These are phyloP conservation scores for Fomitopsis betulina DNA, from an alignment of 1,284 basidiomycete species.

Conservation along the genomic window DNA sequence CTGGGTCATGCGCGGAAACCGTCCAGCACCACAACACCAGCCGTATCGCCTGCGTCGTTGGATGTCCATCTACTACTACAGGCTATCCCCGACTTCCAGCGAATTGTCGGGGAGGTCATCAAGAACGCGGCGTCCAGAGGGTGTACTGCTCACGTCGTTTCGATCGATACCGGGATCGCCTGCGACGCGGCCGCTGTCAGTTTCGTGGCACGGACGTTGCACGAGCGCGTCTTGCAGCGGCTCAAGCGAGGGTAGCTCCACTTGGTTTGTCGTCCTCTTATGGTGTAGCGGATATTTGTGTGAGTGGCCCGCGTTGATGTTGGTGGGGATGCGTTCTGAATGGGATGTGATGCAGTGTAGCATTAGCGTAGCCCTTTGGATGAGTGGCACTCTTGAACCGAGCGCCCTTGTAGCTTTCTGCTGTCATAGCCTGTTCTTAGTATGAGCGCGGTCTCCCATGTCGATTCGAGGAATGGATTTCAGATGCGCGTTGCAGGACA, in stretches of 20 bases:
- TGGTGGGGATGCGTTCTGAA: not conserved
- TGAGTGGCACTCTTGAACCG: not conserved
- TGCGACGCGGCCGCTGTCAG: constrained; percentile 48
- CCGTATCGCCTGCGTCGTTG: not conserved
- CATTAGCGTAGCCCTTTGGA: not conserved
- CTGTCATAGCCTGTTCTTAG: too few species aligned
- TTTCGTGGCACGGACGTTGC: constrained; percentile 42
- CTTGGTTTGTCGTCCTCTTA: not conserved
- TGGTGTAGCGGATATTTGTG: not conserved
- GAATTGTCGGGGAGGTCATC: constrained; percentile 42
- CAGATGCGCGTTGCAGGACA: not conserved
- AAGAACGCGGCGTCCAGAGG: constrained; percentile 31
- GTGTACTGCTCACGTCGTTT: constrained; percentile 40
- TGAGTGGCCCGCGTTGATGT: not conserved
- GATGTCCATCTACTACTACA: constrained; percentile 38
- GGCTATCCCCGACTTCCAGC: constrained; percentile 56
- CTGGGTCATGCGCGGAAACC: not conserved
- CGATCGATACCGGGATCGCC: constrained; percentile 58
- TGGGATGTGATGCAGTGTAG: not conserved
- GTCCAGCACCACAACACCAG: not conserved
- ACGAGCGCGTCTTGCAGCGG: constrained; percentile 26
- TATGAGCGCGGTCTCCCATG: not conserved
- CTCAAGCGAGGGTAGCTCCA: constrained; percentile 5
- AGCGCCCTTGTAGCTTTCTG: not conserved
- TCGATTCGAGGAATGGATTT: too few species aligned